Evolutionary conservation across 495 filamentous ascomycete species (phyloP), one percentile per base, ranked within the genome.

Genomic region (Neurospora sp.): DNA sequence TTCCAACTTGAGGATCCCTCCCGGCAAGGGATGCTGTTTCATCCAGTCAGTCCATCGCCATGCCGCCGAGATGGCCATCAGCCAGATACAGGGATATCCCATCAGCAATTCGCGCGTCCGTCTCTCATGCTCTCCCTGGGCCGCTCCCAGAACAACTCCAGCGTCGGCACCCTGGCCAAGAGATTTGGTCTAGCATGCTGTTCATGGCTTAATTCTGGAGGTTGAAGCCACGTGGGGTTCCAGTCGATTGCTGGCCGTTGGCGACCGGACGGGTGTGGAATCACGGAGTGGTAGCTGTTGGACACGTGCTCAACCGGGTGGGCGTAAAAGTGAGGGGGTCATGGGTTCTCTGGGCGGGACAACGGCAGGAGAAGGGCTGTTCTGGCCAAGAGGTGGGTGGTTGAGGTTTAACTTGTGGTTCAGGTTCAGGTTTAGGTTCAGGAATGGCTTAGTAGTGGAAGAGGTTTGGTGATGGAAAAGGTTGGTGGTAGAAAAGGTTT

Each of bases 191-290:
- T 5, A 90, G 85, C 86, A 93, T 89, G 69, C 76, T 82, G 70
- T 83, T 85, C 79, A 88, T 82, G 45, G 82, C 74, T 48, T 87
- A 87, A 73, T 89, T 89, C n/a, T 91, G 85, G 9, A 98, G 88
- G 75, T 92, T 94, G 85, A 98, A 98, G 5, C 93, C 94, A 48
- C 95, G 92, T 37, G 94, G 94, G 4, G 95, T 95, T 21, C 94
- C 94, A 19, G 90, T 86, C 34, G 90, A 88, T 45, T 86, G 84
- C 74, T 93, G 90, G 69, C 90, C 90, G 77, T 90, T 89, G n/a
- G 83, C 5, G 28, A 7, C 54, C 54, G 54, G 1, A 11, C 19
- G 42, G 0, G 6, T 21, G 42, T 45, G 42, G 42, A 11, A 45
- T 21, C 0, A 11, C 8, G 42, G 42, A 10, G 42, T 21, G 42